A percentile compares a stretch with the other conserved stretches of the same genome.
Evolutionary conservation across 163 green algal species (phyloP).

Genomic region (Chlorella variabilis): DNA sequence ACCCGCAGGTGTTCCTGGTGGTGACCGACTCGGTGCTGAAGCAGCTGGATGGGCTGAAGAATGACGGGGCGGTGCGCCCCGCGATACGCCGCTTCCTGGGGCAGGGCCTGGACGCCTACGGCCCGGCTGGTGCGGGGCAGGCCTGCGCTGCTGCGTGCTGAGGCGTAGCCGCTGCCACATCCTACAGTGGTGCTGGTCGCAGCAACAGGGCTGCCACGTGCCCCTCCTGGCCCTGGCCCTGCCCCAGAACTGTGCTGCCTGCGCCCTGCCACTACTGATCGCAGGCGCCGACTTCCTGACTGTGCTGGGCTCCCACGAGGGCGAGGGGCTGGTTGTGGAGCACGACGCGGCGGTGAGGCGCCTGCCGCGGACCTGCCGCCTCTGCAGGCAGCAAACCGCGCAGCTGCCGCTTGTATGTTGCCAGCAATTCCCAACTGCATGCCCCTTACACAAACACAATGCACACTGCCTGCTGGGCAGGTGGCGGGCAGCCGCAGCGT

Average conservation of each 20-base stretch:
- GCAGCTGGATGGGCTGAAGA: slow-evolving; percentile 79
- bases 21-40: slow-evolving; percentile 72
- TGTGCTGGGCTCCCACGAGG: slow-evolving; percentile 65
- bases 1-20: slow-evolving; percentile 69
- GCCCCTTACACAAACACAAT: too few species aligned
- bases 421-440: not conserved
- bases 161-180: too few species aligned
- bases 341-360: slow-evolving; percentile 40
- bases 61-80: slow-evolving; percentile 18
- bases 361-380: not conserved
- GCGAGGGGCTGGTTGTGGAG: slow-evolving; percentile 68
- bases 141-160: not conserved
- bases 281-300: slow-evolving; percentile 63
- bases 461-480: slow-evolving; percentile 16
- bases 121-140: slow-evolving; percentile 33
- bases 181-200: not conserved
- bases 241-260: too few species aligned
- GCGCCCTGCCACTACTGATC: too few species aligned
- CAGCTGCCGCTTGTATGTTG: too few species aligned
- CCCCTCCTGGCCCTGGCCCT: not conserved
- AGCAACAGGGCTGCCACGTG: not conserved
- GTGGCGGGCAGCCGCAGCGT: slow-evolving; percentile 56
- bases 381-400: too few species aligned
- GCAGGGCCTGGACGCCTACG: slow-evolving; percentile 44
- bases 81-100: slow-evolving; percentile 45